Evolutionary conservation across 352 stramenopile genomes (phyloP), one percentile per base, ranked within the genome.

Genomic region (Globisporangium mamillatum): DNA sequence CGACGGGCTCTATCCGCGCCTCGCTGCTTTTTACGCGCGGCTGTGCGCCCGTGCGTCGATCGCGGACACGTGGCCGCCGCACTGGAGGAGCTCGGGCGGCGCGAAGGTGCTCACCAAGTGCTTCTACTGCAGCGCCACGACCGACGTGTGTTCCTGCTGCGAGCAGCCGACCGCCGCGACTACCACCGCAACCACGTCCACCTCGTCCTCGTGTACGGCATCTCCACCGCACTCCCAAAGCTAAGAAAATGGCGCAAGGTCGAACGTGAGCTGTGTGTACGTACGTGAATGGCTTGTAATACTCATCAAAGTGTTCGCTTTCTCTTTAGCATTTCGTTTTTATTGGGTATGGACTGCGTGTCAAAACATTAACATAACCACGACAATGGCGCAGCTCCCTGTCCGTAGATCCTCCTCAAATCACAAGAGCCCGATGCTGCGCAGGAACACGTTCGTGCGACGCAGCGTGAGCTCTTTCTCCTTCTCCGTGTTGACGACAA

Each of bases 91-190:
- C 25, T 91, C 87, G 18, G 81, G 88, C 53, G 85, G 85, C 66
- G 79, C 81, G 46, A 90, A 91, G 70, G 85, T 94, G 57, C 78
- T 94, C 44, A 91, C 81, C 64, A 92, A 91, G 67, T 94, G 87
- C 78, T 89, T 84, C 65, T 77, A 85, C 54, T 91, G 81, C 63
- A 66, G 72, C 1, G 76, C 77, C 24, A 70, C 68, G 27, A 25
- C 60, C 46, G 56, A 74, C 54, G 32, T 67, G 57, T 71, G 67
- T 27, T 62, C 56, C 56, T 62, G 55, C 29, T 61, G 56, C 56
- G 56, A 62, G 16, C 53, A 59, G 25, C 54, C 48, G n/a, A 52
- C 34, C 25, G 25, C 60, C 67, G 12, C 68, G 63, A 9, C 44
- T 52, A 38, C 60, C 14, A 14, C 52, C 52, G 53, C 41, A 5